A percentile compares a stretch with the other conserved stretches of the same genome.
phyloP scores from a whole-genome alignment of 352 stramenopile genomes.

The Albugo laibachii region DNA sequence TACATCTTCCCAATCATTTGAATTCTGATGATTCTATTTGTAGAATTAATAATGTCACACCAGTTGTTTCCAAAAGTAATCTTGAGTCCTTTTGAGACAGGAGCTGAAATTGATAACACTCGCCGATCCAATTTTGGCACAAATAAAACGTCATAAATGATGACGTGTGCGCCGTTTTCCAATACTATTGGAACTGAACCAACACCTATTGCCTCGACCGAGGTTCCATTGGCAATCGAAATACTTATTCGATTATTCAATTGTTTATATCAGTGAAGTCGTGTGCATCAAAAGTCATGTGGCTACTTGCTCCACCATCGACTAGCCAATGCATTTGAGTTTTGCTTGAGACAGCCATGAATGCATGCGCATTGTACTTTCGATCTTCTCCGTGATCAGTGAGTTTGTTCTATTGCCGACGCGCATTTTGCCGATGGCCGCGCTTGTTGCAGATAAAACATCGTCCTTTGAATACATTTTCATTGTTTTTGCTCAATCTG shows the following conservation, averaged over 20 bases:
- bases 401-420: not conserved
- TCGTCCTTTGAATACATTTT: not conserved
- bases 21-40: too few species aligned
- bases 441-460: too few species aligned
- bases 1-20: too few species aligned
- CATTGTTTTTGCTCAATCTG: too few species aligned
- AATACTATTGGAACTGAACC: slow-evolving; percentile 1
- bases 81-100: too few species aligned
- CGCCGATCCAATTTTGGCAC: slow-evolving; percentile 8
- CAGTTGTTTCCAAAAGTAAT: too few species aligned
- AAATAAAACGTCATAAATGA: slow-evolving; percentile 8
- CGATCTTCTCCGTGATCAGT: not conserved
- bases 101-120: slow-evolving; percentile 5
- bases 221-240: slow-evolving; percentile 4
- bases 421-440: not conserved
- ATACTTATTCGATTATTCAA: slow-evolving; percentile 1
- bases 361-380: not conserved
- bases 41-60: too few species aligned
- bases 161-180: slow-evolving; percentile 1
- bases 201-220: too few species aligned
- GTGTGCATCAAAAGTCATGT: slow-evolving; percentile 6
- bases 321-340: slow-evolving; percentile 4
- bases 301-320: slow-evolving; percentile 8
- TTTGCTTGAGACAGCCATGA: too few species aligned
- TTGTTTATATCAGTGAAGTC: slow-evolving; percentile 3